These are phyloP conservation scores for Phlyctochytrium planicorne DNA, from an alignment of 192 early-diverging fungal genomes.

Conservation along the genomic window DNA sequence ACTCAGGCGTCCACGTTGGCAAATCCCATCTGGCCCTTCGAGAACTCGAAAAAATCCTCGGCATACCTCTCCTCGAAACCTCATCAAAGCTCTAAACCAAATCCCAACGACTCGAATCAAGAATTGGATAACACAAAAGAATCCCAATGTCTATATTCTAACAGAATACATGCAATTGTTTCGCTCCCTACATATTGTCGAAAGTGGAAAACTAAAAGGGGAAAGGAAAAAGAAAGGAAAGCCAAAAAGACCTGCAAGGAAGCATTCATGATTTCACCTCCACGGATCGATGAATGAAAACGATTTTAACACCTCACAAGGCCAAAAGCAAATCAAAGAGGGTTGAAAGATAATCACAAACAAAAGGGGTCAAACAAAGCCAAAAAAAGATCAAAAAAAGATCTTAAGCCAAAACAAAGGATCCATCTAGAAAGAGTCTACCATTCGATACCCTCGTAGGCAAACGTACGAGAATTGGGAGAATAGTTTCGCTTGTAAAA, in stretches of 20 bases:
- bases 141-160: no score
- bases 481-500: conserved; percentile 10
- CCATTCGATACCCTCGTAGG: neutral
- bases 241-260: conserved; percentile 1
- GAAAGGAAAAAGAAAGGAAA: neutral
- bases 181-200: no score
- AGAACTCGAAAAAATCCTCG: neutral
- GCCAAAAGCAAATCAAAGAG: neutral
- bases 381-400: neutral
- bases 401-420: neutral
- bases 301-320: neutral
- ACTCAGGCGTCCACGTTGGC: neutral
- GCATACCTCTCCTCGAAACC: neutral
- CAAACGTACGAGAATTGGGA: conserved; percentile 3
- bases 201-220: neutral
- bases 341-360: neutral
- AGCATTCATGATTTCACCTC: neutral
- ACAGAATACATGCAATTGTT: no score
- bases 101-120: no score
- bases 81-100: neutral
- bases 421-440: neutral
- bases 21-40: neutral
- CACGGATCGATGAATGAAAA: neutral
- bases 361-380: neutral
- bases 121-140: no score